A percentile compares a stretch with the other conserved stretches of the same genome.
These are phyloP conservation scores for Acanthamoeba castellanii DNA, from an alignment of 208 protist species.

Conservation along the genomic window DNA sequence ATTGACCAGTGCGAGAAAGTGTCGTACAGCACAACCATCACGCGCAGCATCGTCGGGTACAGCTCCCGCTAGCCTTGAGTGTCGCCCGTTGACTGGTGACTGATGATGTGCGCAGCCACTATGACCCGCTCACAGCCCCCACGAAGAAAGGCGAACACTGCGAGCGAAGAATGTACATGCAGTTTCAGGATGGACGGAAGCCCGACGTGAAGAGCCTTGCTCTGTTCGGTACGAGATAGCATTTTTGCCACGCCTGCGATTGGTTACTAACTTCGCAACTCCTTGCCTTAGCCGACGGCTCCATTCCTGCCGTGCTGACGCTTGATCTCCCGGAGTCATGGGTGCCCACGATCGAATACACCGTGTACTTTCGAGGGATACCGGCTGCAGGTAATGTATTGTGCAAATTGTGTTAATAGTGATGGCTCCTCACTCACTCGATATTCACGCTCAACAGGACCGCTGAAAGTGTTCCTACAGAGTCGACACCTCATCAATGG, in stretches of 20 bases:
- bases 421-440: neutral
- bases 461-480: neutral
- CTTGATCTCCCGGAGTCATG: neutral
- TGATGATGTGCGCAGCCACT: neutral
- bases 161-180: neutral
- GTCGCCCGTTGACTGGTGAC: neutral
- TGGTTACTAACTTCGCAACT: neutral
- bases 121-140: neutral
- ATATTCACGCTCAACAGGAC: neutral
- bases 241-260: neutral
- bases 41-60: neutral
- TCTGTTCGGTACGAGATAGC: neutral
- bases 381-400: neutral
- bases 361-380: neutral
- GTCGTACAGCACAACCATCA: neutral
- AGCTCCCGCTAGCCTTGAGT: no score
- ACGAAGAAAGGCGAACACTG: neutral
- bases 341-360: conserved; percentile 8
- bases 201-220: conserved; percentile 7
- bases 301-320: neutral
- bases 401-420: no score
- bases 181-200: neutral
- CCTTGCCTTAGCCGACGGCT: neutral
- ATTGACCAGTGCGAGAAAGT: neutral
- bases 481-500: neutral